phyloP scores from a whole-genome alignment of 352 stramenopile species.

The Pythium sukuiense region DNA sequence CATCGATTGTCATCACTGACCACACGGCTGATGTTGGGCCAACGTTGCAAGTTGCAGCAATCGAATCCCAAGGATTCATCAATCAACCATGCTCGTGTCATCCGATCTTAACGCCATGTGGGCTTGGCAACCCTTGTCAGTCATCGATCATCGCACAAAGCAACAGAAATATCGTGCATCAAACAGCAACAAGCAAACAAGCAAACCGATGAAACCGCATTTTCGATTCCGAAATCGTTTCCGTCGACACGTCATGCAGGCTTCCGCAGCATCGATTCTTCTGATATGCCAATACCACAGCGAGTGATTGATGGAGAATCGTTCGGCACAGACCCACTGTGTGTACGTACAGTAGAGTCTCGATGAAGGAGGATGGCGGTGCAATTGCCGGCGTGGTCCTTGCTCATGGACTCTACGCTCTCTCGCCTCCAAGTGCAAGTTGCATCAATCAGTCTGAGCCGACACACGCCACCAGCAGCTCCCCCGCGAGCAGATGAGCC shows the following conservation, averaged over 20 bases:
- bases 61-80: background rate
- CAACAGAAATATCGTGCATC: background rate
- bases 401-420: background rate
- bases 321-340: too few species aligned
- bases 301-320: background rate
- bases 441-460: background rate
- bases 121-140: background rate
- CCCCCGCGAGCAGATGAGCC: background rate
- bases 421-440: background rate
- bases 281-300: too few species aligned
- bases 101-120: background rate
- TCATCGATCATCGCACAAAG: background rate
- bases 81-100: background rate
- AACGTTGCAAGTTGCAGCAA: background rate
- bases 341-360: too few species aligned
- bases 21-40: background rate
- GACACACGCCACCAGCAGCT: background rate
- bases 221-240: too few species aligned
- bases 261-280: too few species aligned
- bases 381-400: background rate
- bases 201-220: too few species aligned
- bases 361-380: background rate
- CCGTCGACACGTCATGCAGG: too few species aligned
- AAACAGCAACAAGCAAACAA: too few species aligned
- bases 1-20: background rate